phyloP scores from a whole-genome alignment of 1,284 basidiomycete genomes.

The Flammula alnicola region DNA sequence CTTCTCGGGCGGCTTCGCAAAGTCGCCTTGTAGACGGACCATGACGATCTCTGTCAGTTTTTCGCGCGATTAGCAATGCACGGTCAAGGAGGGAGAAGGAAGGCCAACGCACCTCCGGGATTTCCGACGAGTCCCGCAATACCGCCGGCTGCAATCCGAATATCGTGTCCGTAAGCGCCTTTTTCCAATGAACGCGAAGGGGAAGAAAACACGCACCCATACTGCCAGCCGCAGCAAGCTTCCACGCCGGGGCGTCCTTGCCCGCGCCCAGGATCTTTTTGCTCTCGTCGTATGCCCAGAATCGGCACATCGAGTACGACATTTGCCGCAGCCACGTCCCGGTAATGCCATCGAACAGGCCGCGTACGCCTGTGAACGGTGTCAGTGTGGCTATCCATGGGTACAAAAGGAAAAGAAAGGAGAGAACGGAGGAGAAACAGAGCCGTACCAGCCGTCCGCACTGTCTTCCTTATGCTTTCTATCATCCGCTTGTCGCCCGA shows the following conservation, averaged over 20 bases:
- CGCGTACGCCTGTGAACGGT: slow-evolving; percentile 57
- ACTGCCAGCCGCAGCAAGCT: slow-evolving; percentile 79
- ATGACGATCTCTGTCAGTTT: slow-evolving; percentile 76
- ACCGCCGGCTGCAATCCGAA: slow-evolving; percentile 61
- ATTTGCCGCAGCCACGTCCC: slow-evolving; percentile 93
- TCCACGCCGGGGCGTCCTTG: slow-evolving; percentile 75
- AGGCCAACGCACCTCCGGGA: slow-evolving; percentile 67
- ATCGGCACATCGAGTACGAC: slow-evolving; percentile 91
- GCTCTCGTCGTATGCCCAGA: slow-evolving; percentile 92
- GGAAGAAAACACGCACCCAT: slow-evolving; percentile 63
- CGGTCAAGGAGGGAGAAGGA: not conserved
- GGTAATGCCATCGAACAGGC: slow-evolving; percentile 85
- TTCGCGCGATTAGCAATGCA: not conserved
- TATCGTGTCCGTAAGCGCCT: not conserved
- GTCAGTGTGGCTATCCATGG: slow-evolving; percentile 1
- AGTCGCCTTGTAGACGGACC: slow-evolving; percentile 88
- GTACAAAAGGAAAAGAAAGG: not conserved
- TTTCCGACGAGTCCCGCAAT: slow-evolving; percentile 87
- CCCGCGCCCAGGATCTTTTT: slow-evolving; percentile 81
- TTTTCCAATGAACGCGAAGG: not conserved
- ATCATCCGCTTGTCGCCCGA: slow-evolving; percentile 89
- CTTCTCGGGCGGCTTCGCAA: slow-evolving; percentile 83
- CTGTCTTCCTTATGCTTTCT: slow-evolving; percentile 77
- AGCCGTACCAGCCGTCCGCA: slow-evolving; percentile 62
- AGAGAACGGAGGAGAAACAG: not conserved